Evolutionary conservation across 1,284 basidiomycete genomes (phyloP), one percentile per base, ranked within the genome.

Genomic region (Hemileia vastatrix): DNA sequence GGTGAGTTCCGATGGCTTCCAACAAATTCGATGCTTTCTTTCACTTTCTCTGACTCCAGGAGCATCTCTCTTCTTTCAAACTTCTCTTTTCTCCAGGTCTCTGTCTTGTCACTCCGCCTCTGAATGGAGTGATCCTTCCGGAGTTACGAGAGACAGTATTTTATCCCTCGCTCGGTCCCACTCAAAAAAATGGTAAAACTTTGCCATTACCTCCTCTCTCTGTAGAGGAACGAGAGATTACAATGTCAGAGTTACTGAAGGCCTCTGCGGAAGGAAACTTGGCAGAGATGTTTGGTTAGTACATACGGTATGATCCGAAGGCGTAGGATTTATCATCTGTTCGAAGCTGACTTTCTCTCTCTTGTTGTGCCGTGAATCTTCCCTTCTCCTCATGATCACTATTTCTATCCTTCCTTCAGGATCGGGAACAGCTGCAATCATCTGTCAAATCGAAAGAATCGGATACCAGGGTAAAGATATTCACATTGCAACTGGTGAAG

Each of bases 81-180:
- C 19, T 31, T 15, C 8, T 5, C 3, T 32, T 40, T 15, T 15
- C 6, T 11, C n/a, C 65, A 86, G 85, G 78, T 9, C 78, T 81
- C 57, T 90, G 94, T 76, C 83, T 95, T 64, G 84, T 90, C 54
- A 94, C 92, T 0, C 92, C 94, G 6, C 90, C 93, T 4, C 81
- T 97, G 47, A 89, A 90, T 72, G 93, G 93, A 61, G 86, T 95
- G 81, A 92, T 98, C 72, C 85, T 99, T 13, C 93, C 94, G 94
- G 94, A 66, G 87, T 99, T 18, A 97, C 93, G 6, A 86, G 94
- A 66, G 91, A 96, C 77, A 91, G 88, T 18, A 86, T 95, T 49
- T 83, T 98, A 43, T 74, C 82, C 6, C 84, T 98, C 56, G 88
- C 90, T 1, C 83, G 85, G 47, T 84, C 83, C 18, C 94, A 97